Percentiles rank a stretch among this genome's conserved stretches.
phyloP scores from a whole-genome alignment of 2,329 filamentous ascomycete species.

The Colletotrichum sansevieriae region DNA sequence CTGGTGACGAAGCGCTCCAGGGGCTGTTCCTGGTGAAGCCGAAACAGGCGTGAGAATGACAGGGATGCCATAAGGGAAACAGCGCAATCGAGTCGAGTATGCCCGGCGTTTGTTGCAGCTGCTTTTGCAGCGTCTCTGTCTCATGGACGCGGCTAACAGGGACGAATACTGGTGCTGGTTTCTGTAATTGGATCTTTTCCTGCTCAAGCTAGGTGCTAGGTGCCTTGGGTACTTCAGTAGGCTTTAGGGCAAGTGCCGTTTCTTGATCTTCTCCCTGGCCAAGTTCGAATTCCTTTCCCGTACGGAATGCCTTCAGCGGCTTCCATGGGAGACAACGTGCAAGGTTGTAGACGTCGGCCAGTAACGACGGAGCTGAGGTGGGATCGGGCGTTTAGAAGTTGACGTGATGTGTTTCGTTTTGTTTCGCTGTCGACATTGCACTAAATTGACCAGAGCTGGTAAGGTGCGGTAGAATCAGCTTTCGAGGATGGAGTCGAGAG shows the following conservation, averaged over 20 bases:
- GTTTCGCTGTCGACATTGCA: constrained; percentile 15
- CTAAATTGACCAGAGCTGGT: constrained; percentile 1
- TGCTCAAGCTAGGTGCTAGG: neutral
- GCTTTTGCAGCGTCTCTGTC: neutral
- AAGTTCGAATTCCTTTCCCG: constrained; percentile 2
- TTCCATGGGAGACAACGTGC: constrained; percentile 21
- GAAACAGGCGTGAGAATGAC: neutral
- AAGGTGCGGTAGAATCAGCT: neutral
- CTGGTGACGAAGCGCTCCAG: too few relatives aligned
- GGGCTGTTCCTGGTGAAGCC: too few relatives aligned
- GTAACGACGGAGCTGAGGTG: constrained; percentile 13
- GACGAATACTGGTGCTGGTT: neutral
- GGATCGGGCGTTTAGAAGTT: constrained; percentile 14
- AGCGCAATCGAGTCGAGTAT: neutral
- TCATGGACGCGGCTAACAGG: neutral
- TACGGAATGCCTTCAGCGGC: neutral
- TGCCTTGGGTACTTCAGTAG: too few relatives aligned
- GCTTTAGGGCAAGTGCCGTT: constrained; percentile 1
- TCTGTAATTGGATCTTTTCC: neutral
- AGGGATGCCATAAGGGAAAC: neutral
- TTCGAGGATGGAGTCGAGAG: too few relatives aligned
- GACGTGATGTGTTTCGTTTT: constrained; percentile 8
- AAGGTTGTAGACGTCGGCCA: constrained; percentile 10
- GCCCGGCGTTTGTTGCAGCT: neutral
- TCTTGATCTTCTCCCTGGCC: constrained; percentile 13